Evolutionary conservation across 306 rosid species (phyloP).

Genomic region (Lotus japonicus): DNA sequence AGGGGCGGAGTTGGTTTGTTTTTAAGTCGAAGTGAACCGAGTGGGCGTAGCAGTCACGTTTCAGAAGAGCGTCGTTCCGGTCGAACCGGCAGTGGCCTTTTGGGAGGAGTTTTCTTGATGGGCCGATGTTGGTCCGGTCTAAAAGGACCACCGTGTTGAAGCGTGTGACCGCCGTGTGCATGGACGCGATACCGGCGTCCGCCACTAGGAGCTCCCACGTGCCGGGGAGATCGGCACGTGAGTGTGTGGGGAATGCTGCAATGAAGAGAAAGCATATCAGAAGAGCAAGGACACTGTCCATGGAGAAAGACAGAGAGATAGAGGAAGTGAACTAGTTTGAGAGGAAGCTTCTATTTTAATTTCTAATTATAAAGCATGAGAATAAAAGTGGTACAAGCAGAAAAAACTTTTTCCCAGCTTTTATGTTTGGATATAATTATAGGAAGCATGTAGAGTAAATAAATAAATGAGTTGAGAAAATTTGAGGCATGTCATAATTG

Average conservation of each 20-base stretch:
- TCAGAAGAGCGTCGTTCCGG: slow-evolving; percentile 36
- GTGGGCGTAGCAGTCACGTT: slow-evolving; percentile 81
- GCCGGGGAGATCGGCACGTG: slow-evolving; percentile 76
- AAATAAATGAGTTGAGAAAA: no score
- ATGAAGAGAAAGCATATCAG: not conserved
- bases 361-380: not conserved
- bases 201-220: slow-evolving; percentile 64
- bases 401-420: no score
- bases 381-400: no score
- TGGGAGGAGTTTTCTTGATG: slow-evolving; percentile 51
- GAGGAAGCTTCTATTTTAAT: slow-evolving; percentile 10
- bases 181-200: slow-evolving; percentile 81
- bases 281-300: slow-evolving; percentile 8
- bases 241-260: not conserved
- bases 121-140: slow-evolving; percentile 82
- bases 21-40: slow-evolving; percentile 51
- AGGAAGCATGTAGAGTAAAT: no score
- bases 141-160: slow-evolving; percentile 79
- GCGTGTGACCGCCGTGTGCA: slow-evolving; percentile 92
- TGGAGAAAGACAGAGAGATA: not conserved
- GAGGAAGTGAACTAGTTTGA: not conserved
- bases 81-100: slow-evolving; percentile 55
- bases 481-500: no score
- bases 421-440: no score
- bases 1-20: slow-evolving; percentile 57